Evolutionary conservation across 768 basidiomycete species (phyloP), one percentile per base, ranked within the genome.

Genomic region (Paxillus rubicundulus): DNA sequence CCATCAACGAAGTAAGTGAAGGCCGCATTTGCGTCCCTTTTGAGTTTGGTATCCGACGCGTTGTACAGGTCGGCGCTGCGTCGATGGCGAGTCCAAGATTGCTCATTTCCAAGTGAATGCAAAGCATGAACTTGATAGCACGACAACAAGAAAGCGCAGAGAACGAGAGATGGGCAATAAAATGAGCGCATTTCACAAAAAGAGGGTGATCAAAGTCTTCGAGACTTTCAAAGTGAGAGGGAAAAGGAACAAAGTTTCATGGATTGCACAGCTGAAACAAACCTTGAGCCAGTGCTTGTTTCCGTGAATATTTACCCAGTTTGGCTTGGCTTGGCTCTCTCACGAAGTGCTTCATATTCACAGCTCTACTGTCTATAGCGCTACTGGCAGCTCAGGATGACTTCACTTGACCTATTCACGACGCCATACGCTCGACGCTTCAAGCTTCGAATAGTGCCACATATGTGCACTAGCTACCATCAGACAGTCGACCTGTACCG

Each of bases 1-100:
- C 67, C 67, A 34, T 64, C 64, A 1, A 5, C 3, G 21, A 69
- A 68, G 39, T 61, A 70, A 53, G 67, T 70, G 27, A 70, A 63
- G 27, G 21, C 17, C 30, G 14, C 57, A 28, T 55, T 57, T 43
- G 38, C 18, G 20, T 55, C 55, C 48, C 67, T 59, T 55, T 59
- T 68, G 20, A 57, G 18, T 37, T 45, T 49, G 32, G 45, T 28
- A 37, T 49, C 39, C 17, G 53, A 40, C 4, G 16, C 24, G 37
- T 41, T 42, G 45, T 47, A 37, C 13, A 45, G 33, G 12, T 32
- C 43, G 12, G 37, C 20, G 30, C 16, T 17, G 50, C 42, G 53
- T 47, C 46, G 53, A 42, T 54, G 55, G 37, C 55, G 54, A 45
- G 45, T 43, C 16, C 45, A 57, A 47, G 47, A 18, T 1, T 43